Evolutionary conservation across 176 grass and related monocot species (phyloP), one percentile per base, ranked within the genome.

Genomic region (Olyra latifolia): DNA sequence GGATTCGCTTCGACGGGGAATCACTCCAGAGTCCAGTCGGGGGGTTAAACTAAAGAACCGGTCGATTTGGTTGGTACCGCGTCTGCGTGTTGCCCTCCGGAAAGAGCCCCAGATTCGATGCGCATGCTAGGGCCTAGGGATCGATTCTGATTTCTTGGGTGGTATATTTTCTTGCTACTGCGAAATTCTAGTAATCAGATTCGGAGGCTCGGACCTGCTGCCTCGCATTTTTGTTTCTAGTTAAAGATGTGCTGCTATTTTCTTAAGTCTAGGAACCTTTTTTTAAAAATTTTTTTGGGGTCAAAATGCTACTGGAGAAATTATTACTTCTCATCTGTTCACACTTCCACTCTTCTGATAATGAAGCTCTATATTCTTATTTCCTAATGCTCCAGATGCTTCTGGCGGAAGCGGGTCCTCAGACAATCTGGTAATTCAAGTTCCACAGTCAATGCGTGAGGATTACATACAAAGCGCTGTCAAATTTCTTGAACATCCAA

Each of bases 381-480:
- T 39, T 70, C 14, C 14, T 39, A 43, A 57, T 35, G 55, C 7
- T 54, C 38, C 71, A 89, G 87, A 76, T 47, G 77, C 45, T 70
- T 75, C 82, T 17, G 65, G 55, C 0, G 45, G 76, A 13, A 67
- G 38, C 9, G 81, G 74, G 48, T 89, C 77, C 14, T 71, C 82
- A 9, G 50, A 64, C 10, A 85, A 90, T 46, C 46, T 91, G 48
- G 69, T 70, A 62, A 48, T 77, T 71, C 68, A 74, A 29, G 50
- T 80, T 39, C 75, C 90, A 28, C 85, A 87, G 61, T 42, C 54
- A 2, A 75, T 91, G 6, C 86, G 92, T 54, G 95, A 95, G 80
- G 95, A 95, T 63, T 89, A 98, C 79, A 72, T 98, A 58, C 88
- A 91, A 63, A 98, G 94, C 75, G 95, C 95, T 16, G 81, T 98